phyloP scores from a whole-genome alignment of 352 stramenopile species.

The Globisporangium paroecandrum region DNA sequence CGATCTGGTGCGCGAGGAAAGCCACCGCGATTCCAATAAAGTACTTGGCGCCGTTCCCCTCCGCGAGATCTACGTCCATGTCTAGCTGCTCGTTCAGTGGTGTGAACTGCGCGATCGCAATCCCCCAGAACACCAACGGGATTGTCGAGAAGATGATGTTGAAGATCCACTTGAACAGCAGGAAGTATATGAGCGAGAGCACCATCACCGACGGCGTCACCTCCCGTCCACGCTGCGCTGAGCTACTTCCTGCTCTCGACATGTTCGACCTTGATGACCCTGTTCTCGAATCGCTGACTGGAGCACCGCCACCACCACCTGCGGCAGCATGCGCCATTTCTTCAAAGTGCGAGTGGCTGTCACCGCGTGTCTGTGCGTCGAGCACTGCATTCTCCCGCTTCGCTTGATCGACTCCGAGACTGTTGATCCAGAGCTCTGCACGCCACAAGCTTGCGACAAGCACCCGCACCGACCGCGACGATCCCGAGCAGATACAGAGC shows the following conservation, averaged over 20 bases:
- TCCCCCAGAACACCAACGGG: conserved; percentile 42
- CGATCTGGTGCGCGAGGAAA: conserved; percentile 64
- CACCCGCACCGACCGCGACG: conserved; percentile 32
- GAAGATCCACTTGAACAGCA: conserved; percentile 65
- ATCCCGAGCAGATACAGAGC: conserved; percentile 38
- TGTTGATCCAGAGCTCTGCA: conserved; percentile 52
- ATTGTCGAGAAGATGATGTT: conserved; percentile 52
- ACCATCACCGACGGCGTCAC: conserved; percentile 62
- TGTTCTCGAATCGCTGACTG: background rate
- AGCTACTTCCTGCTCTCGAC: background rate
- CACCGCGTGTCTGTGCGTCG: conserved; percentile 18
- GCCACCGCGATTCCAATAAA: conserved; percentile 50
- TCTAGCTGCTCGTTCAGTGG: conserved; percentile 14
- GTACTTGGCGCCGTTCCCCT: conserved; percentile 20
- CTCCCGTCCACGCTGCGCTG: conserved; percentile 27
- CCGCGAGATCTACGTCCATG: conserved; percentile 8
- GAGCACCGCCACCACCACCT: background rate
- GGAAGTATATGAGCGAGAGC: conserved; percentile 63
- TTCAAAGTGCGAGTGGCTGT: conserved; percentile 14
- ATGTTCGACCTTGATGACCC: background rate
- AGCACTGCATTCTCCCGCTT: conserved; percentile 11
- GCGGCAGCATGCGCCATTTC: background rate
- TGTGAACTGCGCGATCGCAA: conserved; percentile 41
- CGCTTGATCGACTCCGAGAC: conserved; percentile 18
- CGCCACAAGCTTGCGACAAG: conserved; percentile 58